Conservation (phyloP, 257 asterid species). For the Penstemon davidsonii region DNA sequence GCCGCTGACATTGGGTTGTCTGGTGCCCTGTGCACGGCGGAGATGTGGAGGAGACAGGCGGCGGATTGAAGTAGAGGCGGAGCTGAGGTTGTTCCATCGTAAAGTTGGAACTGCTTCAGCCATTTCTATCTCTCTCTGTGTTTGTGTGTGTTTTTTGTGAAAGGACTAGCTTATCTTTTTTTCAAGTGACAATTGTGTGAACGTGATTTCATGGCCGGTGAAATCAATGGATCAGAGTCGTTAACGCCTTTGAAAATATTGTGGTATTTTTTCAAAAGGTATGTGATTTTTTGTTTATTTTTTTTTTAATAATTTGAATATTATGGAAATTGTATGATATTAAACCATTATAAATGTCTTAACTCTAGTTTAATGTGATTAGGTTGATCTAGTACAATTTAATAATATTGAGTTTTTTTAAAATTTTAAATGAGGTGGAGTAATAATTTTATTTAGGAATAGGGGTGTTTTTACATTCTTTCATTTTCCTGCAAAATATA, state of each 20-base stretch:
- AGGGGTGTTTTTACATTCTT: background rate
- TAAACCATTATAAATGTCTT: no score
- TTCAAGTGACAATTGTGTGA: conserved; percentile 52
- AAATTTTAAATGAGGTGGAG: no score
- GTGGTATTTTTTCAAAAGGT: no score
- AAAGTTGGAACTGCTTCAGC: conserved; percentile 49
- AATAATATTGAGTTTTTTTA: no score
- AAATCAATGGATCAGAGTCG: conserved; percentile 5
- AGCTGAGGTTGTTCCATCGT: conserved; percentile 40
- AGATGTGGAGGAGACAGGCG: conserved; percentile 38
- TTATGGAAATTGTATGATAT: no score
- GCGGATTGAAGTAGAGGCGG: conserved; percentile 40
- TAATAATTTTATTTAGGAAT: background rate
- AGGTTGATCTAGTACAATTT: no score
- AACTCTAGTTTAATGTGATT: no score
- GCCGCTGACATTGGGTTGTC: conserved; percentile 12
- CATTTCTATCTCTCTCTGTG: conserved; percentile 33
- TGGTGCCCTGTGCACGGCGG: conserved; percentile 26
- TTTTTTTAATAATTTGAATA: no score
- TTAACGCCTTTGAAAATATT: conserved; percentile 1
- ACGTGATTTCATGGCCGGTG: conserved; percentile 27
- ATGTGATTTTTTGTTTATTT: no score
- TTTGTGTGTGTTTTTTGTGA: background rate
- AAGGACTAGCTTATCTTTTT: conserved; percentile 42
- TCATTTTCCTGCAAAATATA: no score